Base-by-base conservation (phyloP, 1,139 yeast genomes). In the Casaregolazyma lundiana region DNA sequence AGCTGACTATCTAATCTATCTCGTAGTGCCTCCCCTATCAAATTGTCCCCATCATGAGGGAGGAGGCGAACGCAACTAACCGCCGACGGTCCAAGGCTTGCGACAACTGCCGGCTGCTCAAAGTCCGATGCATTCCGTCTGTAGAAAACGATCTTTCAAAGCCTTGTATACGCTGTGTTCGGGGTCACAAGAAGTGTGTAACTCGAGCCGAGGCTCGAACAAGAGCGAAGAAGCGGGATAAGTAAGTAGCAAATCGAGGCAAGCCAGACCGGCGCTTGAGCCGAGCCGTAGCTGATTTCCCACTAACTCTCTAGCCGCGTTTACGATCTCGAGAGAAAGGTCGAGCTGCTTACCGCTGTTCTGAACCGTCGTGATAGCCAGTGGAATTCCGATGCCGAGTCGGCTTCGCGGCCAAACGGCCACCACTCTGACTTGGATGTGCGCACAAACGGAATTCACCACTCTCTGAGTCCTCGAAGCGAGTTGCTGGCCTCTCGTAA, bases 51-150 rank as follows among this genome's bases (percentile, higher is more conserved):
- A n/a, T n/a, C n/a, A n/a, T 38, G 41, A 38, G 18, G 9, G 37
- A 18, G 11, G 43, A 40, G 7, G 19, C 18, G 7, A 19, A 16
- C 6, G 2, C 18, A 13, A 21, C 15, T 18, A 41, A 40, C 8
- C 46, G 44, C 39, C 58, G 77, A 41, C 55, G 77, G 38, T 62
- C 79, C 1, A 76, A 76, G 45, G 96, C 96, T 0, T 88, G 96
- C 63, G 82, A 81, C 47, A 76, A 82, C 46, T 88, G 96, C 62
- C 95, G 88, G 58, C 64, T 84, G 0, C 71, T 87, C 44, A 88
- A 88, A 59, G 95, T 87, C 30, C 81, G 83, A 54, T 88, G 96
- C 63, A 80, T 84, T 9, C 94, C 95, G 0, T 71, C 83, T 1
- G 84, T 84, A 60, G 71, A 75, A 0, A 55, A 66, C 11, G 73